Evolutionary conservation across 345 rosid genomes (phyloP).

Genomic region (Boechera retrofracta): DNA sequence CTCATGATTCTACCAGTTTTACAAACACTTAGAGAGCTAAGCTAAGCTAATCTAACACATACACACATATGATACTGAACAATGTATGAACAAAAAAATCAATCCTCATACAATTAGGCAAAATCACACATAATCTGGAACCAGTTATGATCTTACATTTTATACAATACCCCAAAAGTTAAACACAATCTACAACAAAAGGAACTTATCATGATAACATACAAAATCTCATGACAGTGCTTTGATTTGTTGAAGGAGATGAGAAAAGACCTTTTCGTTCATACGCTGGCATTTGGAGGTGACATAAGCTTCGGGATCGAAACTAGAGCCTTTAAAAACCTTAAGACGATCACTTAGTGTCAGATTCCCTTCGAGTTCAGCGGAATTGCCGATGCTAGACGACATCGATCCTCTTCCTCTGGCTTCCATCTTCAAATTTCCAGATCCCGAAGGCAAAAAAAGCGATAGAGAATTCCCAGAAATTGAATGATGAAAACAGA

Average conservation of each 20-base stretch:
- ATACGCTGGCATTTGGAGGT: slow-evolving; percentile 74
- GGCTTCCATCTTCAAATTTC: slow-evolving; percentile 31
- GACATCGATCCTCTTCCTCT: slow-evolving; percentile 47
- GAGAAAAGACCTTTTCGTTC: slow-evolving; percentile 74
- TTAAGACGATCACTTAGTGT: slow-evolving; percentile 82
- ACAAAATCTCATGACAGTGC: not conserved
- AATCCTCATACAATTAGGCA: not conserved
- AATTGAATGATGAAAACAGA: not conserved
- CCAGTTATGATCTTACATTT: not conserved
- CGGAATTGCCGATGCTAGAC: slow-evolving; percentile 65
- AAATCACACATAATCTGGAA: not conserved
- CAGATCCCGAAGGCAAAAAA: not conserved
- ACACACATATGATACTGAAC: no score
- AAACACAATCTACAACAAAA: not conserved
- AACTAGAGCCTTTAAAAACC: slow-evolving; percentile 69
- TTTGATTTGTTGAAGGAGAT: not conserved
- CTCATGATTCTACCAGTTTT: not conserved
- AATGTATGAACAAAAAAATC: not conserved
- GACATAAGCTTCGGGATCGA: slow-evolving; percentile 72
- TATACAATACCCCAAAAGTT: not conserved
- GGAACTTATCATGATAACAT: not conserved
- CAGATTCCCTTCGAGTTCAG: slow-evolving; percentile 64
- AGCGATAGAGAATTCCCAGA: not conserved
- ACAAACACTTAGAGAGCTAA: slow-evolving; percentile 24
- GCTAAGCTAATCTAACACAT: not conserved